phyloP scores from a whole-genome alignment of 176 grass and related monocot genomes.

The Dendrocalamus sinicus region DNA sequence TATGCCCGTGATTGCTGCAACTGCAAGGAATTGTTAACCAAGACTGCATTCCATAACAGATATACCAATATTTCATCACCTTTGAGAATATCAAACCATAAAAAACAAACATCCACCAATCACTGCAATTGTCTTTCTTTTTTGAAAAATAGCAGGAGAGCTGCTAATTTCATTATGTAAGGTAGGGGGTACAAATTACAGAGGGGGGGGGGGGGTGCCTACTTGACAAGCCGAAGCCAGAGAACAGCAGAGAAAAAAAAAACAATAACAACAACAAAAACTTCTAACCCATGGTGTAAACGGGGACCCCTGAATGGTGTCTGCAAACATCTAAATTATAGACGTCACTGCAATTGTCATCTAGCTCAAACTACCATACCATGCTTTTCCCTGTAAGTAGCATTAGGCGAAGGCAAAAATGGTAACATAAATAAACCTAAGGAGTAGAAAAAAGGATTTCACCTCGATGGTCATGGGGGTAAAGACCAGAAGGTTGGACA shows the following conservation, averaged over 20 bases:
- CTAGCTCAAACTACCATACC: neutral
- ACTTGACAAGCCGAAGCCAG: too few species aligned
- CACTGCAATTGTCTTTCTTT: neutral
- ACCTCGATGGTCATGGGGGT: conserved; percentile 86
- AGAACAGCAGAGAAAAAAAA: too few species aligned
- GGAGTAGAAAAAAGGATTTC: neutral
- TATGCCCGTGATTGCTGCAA: neutral
- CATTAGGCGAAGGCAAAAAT: neutral
- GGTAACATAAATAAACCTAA: neutral
- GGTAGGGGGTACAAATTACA: too few species aligned
- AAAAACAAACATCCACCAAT: neutral
- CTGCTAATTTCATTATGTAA: too few species aligned
- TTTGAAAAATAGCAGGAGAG: too few species aligned
- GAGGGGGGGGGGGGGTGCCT: too few species aligned
- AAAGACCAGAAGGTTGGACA: conserved; percentile 90
- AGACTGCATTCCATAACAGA: neutral
- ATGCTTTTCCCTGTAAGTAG: neutral
- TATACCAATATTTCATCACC: neutral
- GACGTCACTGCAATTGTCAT: neutral
- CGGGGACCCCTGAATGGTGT: too few species aligned
- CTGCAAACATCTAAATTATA: too few species aligned
- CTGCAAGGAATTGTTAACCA: neutral
- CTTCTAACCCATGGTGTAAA: neutral
- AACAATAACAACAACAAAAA: too few species aligned
- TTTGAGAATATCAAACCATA: neutral